Evolutionary conservation across 2,329 filamentous ascomycete species (phyloP).

Genomic region (Fusarium sp.): DNA sequence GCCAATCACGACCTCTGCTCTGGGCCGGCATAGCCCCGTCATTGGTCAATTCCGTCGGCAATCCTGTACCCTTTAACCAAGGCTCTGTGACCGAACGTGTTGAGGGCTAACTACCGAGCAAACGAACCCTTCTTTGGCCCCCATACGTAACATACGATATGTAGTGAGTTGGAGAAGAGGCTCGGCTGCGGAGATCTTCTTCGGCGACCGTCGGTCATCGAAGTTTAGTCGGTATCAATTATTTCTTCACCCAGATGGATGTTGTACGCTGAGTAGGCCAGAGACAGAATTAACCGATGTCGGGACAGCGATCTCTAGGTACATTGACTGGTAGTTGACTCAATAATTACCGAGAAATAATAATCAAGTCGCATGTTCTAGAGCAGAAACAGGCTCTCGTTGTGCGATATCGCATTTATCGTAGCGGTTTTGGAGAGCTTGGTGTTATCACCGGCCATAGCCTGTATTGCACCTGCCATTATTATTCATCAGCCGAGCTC

Average conservation of each 20-base stretch:
- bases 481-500: conserved; percentile 48
- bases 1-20: conserved; percentile 29
- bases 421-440: conserved; percentile 8
- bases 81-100: conserved; percentile 37
- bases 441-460: conserved; percentile 26
- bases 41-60: conserved; percentile 53
- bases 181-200: conserved; percentile 30
- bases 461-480: conserved; percentile 14
- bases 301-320: not conserved
- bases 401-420: conserved; percentile 10
- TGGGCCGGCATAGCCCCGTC: conserved; percentile 33
- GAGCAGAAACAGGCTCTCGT: not conserved
- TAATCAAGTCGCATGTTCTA: not conserved
- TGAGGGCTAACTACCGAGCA: conserved; percentile 8
- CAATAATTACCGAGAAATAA: conserved; percentile 6
- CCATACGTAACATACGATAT: not conserved
- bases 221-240: conserved; percentile 5
- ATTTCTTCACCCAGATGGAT: not conserved
- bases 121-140: conserved; percentile 22
- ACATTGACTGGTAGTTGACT: not conserved
- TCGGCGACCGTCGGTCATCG: conserved; percentile 44
- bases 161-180: conserved; percentile 3
- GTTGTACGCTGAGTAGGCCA: not conserved
- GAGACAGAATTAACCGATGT: not conserved
- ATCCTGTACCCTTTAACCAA: conserved; percentile 48